These are phyloP conservation scores for Amylocystis lapponica DNA, from an alignment of 768 basidiomycete genomes.

Conservation along the genomic window DNA sequence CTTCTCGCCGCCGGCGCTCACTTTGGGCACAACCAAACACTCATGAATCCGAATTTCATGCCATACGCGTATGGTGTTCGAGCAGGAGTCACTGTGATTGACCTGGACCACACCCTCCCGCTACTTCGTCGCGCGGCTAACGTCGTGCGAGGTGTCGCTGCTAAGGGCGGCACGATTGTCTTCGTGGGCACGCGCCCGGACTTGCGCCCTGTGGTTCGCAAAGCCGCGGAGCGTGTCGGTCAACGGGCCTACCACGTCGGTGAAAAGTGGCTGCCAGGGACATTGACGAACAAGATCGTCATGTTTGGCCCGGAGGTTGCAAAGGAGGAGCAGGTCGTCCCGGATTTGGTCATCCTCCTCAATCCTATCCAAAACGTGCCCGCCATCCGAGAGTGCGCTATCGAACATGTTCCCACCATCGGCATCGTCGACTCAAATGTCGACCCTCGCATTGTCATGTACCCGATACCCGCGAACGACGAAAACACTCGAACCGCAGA, in stretches of 20 bases:
- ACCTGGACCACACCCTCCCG: constrained; percentile 90
- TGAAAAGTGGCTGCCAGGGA: constrained; percentile 93
- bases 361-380: constrained; percentile 82
- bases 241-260: constrained; percentile 79
- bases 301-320: constrained; percentile 60
- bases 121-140: constrained; percentile 87
- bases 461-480: constrained; percentile 97
- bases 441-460: constrained; percentile 95
- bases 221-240: constrained; percentile 76
- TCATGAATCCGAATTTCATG: constrained; percentile 85
- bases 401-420: constrained; percentile 87
- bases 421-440: constrained; percentile 93
- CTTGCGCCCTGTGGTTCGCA: constrained; percentile 65
- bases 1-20: constrained; percentile 92
- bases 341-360: constrained; percentile 88
- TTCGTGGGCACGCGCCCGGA: constrained; percentile 89
- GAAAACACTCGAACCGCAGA: constrained; percentile 90
- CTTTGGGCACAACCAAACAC: constrained; percentile 79
- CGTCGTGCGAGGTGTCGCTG: constrained; percentile 76
- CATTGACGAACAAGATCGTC: constrained; percentile 79
- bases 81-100: constrained; percentile 86
- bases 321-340: constrained; percentile 51
- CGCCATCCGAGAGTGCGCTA: constrained; percentile 88
- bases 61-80: constrained; percentile 93
- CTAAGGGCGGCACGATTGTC: constrained; percentile 76